Evolutionary conservation across 2,329 filamentous ascomycete species (phyloP), one percentile per base, ranked within the genome.

Genomic region (Westerdykella sp.): DNA sequence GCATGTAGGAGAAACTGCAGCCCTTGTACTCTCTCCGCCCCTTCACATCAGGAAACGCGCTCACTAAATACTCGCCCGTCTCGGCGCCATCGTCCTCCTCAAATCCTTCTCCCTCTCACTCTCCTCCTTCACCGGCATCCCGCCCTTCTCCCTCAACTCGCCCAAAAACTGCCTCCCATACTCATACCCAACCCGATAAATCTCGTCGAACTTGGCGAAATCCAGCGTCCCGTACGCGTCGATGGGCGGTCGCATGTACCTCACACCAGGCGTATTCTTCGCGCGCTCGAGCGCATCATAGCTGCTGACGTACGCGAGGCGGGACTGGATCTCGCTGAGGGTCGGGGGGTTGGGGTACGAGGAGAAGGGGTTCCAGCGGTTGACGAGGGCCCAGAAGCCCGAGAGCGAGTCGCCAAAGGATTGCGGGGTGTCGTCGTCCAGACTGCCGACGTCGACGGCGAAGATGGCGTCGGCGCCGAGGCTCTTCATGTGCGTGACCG

Each of bases 151-250:
- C 60, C 82, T 83, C 63, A 97, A 71, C 54, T 82, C 77, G 41
- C 80, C 80, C 51, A 98, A 67, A 63, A 84, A 96, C 42, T 87
- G 80, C 64, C 85, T 84, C 4, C 89, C 93, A 60, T 83, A 98
- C 42, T 79, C 76, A 68, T 95, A 95, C 1, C 93, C 94, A 10
- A 96, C 77, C 54, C 85, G 77, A 60, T 94, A 95, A 42, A 98
- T 91, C 74, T 98, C 94, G 59, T 97, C 91, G 66, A 98, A 98
- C 67, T 95, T 96, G 48, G 83, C 87, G 72, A 98, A 98, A 45
- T 98, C 93, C 23, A 98, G 73, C 1, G 93, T 98, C 4, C 90
- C 93, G 56, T 95, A 98, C 1, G 80, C 77, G 60, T 97, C 93
- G 49, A 98, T 85, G 0, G 93, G 93, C 4, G 94, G 94, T 1